These are phyloP conservation scores for Aspergillus asperescens DNA, from an alignment of 495 filamentous ascomycete genomes.

Conservation along the genomic window DNA sequence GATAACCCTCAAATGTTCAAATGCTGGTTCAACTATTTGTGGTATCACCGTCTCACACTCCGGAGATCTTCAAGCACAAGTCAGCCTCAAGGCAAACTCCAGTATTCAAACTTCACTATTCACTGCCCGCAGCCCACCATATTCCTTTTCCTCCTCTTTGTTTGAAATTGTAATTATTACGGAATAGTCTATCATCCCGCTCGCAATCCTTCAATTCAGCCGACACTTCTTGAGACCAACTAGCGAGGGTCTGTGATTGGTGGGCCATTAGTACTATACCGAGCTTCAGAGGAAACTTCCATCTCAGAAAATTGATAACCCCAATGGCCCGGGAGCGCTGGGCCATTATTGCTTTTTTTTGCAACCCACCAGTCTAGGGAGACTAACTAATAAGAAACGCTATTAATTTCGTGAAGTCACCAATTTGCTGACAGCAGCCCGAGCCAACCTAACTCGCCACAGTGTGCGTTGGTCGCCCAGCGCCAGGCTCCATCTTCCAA, in stretches of 20 bases:
- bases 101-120: neutral
- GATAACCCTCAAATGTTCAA: no score
- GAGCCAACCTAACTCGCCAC: neutral
- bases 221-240: neutral
- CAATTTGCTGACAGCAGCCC: neutral
- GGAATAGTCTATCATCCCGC: constrained; percentile 2
- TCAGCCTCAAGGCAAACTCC: constrained; percentile 6
- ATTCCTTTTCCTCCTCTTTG: constrained; percentile 2
- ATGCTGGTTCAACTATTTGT: no score
- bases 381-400: neutral
- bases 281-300: constrained; percentile 6
- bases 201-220: neutral
- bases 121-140: no score
- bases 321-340: neutral
- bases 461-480: neutral
- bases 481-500: neutral
- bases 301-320: neutral
- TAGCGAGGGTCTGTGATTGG: neutral
- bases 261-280: neutral
- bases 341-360: constrained; percentile 1
- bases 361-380: neutral
- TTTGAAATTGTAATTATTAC: constrained; percentile 4
- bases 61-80: neutral
- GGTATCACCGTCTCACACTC: no score
- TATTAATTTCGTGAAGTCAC: neutral